These are phyloP conservation scores for Vicia villosa DNA, from an alignment of 306 rosid genomes.

Conservation along the genomic window DNA sequence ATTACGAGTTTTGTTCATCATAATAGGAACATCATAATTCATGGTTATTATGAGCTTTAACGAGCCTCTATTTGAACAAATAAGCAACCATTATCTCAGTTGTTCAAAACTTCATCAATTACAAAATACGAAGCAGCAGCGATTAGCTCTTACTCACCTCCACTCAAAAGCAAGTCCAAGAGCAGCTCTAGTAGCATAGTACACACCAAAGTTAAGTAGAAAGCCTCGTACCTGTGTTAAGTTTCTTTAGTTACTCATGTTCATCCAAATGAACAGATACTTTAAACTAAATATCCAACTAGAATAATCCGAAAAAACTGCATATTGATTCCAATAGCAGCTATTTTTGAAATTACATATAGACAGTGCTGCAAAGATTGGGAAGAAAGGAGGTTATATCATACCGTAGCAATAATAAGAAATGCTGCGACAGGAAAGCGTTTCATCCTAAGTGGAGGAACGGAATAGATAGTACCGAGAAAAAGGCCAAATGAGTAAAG, in stretches of 20 bases:
- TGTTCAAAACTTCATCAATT: slow-evolving; percentile 20
- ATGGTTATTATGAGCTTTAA: background rate
- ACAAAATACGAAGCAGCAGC: slow-evolving; percentile 21
- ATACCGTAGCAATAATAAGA: slow-evolving; percentile 94
- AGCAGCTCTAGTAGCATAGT: slow-evolving; percentile 94
- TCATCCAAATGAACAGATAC: slow-evolving; percentile 10
- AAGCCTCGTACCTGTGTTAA: slow-evolving; percentile 86
- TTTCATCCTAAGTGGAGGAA: slow-evolving; percentile 95
- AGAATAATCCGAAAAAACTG: slow-evolving; percentile 2
- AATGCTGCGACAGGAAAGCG: slow-evolving; percentile 93
- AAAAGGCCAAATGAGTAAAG: slow-evolving; percentile 85
- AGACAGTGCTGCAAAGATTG: slow-evolving; percentile 20
- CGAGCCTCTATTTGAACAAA: slow-evolving; percentile 29
- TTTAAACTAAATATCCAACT: slow-evolving; percentile 23
- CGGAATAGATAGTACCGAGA: slow-evolving; percentile 93
- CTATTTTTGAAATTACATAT: slow-evolving; percentile 19
- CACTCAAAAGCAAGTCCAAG: slow-evolving; percentile 92
- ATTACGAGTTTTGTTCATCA: slow-evolving; percentile 18
- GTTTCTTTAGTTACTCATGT: slow-evolving; percentile 40
- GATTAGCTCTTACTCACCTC: slow-evolving; percentile 65
- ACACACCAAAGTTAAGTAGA: slow-evolving; percentile 95
- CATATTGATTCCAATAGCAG: background rate
- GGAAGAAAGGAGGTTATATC: slow-evolving; percentile 29
- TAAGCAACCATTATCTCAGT: background rate
- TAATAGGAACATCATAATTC: background rate